A percentile compares a stretch with the other conserved stretches of the same genome.
Conservation (phyloP, 768 basidiomycete genomes). For the Terana coerulea region DNA sequence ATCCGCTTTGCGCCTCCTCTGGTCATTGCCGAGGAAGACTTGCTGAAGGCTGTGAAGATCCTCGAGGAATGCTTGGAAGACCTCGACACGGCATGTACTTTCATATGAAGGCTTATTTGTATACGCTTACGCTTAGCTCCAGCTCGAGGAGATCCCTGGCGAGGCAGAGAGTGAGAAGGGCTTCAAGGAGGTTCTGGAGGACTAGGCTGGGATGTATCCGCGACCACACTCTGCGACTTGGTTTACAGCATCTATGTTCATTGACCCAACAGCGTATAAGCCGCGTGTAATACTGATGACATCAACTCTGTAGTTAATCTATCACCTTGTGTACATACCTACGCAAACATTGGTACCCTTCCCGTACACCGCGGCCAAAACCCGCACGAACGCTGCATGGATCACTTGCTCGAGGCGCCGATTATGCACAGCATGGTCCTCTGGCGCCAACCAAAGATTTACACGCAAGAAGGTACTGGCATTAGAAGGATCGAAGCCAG, state of each 20-base stretch:
- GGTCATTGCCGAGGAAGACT: slow-evolving; percentile 86
- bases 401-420: no score
- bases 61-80: slow-evolving; percentile 78
- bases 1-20: slow-evolving; percentile 96
- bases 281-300: no score
- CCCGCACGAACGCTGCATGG: no score
- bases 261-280: no score
- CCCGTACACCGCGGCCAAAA: no score
- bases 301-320: no score
- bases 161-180: slow-evolving; percentile 61
- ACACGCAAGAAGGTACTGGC: neutral
- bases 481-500: neutral
- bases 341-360: no score
- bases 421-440: no score
- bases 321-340: no score
- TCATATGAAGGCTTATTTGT: neutral
- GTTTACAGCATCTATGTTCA: no score
- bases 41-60: slow-evolving; percentile 67
- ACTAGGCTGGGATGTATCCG: slow-evolving; percentile 8
- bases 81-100: slow-evolving; percentile 63
- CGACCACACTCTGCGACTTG: no score
- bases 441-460: no score
- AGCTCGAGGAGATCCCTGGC: slow-evolving; percentile 61
- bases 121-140: slow-evolving; percentile 20
- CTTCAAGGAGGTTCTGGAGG: slow-evolving; percentile 36